Evolutionary conservation across 2,329 filamentous ascomycete genomes (phyloP).

Genomic region (Phyllosticta citriasiana): DNA sequence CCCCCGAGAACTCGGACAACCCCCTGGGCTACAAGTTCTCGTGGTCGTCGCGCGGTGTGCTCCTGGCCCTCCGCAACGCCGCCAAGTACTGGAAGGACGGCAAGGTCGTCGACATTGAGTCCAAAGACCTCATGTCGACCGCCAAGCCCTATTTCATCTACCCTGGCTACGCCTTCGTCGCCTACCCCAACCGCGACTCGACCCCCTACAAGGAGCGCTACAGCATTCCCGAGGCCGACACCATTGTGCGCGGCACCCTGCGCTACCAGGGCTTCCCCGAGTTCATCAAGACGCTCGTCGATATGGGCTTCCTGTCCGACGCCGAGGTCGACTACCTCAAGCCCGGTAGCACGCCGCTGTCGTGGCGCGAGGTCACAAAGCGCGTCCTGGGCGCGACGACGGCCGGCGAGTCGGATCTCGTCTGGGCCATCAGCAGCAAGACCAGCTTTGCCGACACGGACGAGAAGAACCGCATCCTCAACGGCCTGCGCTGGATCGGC

Average conservation of each 20-base stretch:
- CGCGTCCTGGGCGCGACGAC: slow-evolving; percentile 63
- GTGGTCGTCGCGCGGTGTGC: slow-evolving; percentile 64
- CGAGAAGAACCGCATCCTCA: slow-evolving; percentile 59
- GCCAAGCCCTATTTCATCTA: slow-evolving; percentile 90
- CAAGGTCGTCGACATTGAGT: slow-evolving; percentile 49
- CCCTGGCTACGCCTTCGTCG: slow-evolving; percentile 79
- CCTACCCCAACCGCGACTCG: slow-evolving; percentile 87
- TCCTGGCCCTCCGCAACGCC: slow-evolving; percentile 78
- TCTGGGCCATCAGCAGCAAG: slow-evolving; percentile 64
- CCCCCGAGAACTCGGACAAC: slow-evolving; percentile 68
- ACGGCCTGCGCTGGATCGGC: slow-evolving; percentile 63
- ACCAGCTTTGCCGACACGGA: slow-evolving; percentile 59
- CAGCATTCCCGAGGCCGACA: slow-evolving; percentile 83
- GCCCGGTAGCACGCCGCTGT: slow-evolving; percentile 40
- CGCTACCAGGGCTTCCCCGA: slow-evolving; percentile 85
- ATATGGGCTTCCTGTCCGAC: slow-evolving; percentile 80
- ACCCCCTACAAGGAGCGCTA: slow-evolving; percentile 83
- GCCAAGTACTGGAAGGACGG: slow-evolving; percentile 76
- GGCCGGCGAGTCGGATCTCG: slow-evolving; percentile 57
- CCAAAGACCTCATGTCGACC: slow-evolving; percentile 67
- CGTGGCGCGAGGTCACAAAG: slow-evolving; percentile 80
- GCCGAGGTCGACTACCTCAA: slow-evolving; percentile 56
- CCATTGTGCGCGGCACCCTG: slow-evolving; percentile 73
- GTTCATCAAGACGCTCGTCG: slow-evolving; percentile 77
- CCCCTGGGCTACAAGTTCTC: slow-evolving; percentile 92